These are phyloP conservation scores for Amanita pseudoporphyria DNA, from an alignment of 768 basidiomycete genomes.

Conservation along the genomic window DNA sequence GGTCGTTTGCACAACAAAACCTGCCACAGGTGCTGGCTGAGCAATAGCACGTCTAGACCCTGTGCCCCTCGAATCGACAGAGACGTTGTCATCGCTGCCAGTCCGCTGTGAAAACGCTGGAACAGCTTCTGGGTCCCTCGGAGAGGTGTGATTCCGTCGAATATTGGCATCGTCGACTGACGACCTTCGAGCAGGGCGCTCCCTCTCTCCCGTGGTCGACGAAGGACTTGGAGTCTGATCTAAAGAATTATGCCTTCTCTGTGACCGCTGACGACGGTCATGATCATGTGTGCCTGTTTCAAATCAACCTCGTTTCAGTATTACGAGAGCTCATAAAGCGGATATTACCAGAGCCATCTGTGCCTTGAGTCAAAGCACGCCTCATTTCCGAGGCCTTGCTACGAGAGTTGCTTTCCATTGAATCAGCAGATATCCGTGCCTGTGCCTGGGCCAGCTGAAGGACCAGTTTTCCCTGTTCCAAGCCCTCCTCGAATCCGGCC, in stretches of 20 bases:
- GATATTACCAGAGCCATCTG: not conserved
- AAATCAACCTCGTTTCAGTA: too few relatives aligned
- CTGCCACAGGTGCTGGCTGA: not conserved
- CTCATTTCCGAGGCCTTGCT: not conserved
- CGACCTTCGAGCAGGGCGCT: not conserved
- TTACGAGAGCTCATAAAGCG: too few relatives aligned
- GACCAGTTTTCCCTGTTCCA: constrained; percentile 2
- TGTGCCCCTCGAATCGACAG: not conserved
- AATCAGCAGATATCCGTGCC: not conserved
- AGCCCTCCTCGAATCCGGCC: constrained; percentile 4
- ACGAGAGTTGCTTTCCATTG: not conserved
- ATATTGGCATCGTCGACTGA: not conserved
- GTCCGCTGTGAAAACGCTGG: not conserved
- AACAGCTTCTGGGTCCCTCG: not conserved
- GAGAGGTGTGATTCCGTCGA: not conserved
- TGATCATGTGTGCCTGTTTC: not conserved
- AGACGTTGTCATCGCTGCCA: not conserved
- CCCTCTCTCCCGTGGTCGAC: too few relatives aligned
- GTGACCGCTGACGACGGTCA: not conserved
- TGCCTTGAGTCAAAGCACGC: constrained; percentile 4
- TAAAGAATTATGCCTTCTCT: not conserved
- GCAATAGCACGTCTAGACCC: not conserved
- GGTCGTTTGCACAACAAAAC: not conserved
- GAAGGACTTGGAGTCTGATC: not conserved
- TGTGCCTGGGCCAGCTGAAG: not conserved